phyloP scores from a whole-genome alignment of 2,329 filamentous ascomycete genomes.

The Paraconiothyrium sp. region DNA sequence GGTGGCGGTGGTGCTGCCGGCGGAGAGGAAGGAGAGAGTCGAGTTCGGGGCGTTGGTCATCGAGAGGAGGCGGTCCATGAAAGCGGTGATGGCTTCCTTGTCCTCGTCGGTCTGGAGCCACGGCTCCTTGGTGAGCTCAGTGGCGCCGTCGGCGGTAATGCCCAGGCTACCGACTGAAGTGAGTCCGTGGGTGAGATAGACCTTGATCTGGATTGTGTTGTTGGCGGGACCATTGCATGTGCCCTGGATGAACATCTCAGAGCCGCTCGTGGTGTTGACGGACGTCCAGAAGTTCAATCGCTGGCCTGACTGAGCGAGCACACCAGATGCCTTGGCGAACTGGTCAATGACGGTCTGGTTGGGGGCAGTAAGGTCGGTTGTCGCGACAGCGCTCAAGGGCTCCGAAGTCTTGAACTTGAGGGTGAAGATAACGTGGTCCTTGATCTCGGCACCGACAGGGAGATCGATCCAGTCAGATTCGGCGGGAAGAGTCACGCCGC shows the following conservation, averaged over 20 bases:
- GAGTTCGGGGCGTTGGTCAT: constrained; percentile 43
- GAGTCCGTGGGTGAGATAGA: constrained; percentile 70
- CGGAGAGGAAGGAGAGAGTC: constrained; percentile 45
- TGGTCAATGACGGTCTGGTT: constrained; percentile 42
- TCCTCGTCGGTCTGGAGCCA: constrained; percentile 61
- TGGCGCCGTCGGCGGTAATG: constrained; percentile 48
- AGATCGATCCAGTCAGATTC: constrained; percentile 60
- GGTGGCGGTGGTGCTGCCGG: constrained; percentile 46
- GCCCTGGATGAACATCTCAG: constrained; percentile 53
- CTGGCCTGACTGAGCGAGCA: constrained; percentile 58
- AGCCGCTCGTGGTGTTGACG: constrained; percentile 54
- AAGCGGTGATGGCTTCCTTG: constrained; percentile 53
- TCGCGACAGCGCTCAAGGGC: constrained; percentile 30
- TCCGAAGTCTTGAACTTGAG: constrained; percentile 43
- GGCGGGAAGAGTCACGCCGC: constrained; percentile 53
- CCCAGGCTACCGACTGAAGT: constrained; percentile 68
- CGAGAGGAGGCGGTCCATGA: constrained; percentile 56
- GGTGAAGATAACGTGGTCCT: constrained; percentile 50
- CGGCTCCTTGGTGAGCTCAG: constrained; percentile 58
- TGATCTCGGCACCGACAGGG: constrained; percentile 58
- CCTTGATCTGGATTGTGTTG: constrained; percentile 48
- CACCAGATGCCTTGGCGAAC: constrained; percentile 49
- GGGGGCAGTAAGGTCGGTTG: constrained; percentile 37
- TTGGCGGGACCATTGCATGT: constrained; percentile 55
- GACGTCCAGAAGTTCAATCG: constrained; percentile 60